Percentiles rank a stretch among this genome's conserved stretches.
Conservation (phyloP, 2,329 filamentous ascomycete genomes). For the Trichoderma semiorbis region DNA sequence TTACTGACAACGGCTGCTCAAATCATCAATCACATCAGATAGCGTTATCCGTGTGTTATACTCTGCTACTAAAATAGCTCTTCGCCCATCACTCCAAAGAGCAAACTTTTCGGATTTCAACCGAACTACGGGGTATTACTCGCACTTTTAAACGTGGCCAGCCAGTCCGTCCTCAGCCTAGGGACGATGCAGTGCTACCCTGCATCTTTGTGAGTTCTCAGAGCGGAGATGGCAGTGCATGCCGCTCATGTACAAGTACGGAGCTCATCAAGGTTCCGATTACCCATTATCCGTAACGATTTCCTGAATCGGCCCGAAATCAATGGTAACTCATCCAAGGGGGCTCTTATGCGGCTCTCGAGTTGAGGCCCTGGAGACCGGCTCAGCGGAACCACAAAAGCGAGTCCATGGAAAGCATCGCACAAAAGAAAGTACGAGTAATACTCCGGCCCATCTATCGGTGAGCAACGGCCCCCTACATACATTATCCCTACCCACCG, state of each 20-base stretch:
- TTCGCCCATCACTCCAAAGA: background rate
- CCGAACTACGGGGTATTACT: background rate
- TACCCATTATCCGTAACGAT: background rate
- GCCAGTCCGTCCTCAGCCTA: background rate
- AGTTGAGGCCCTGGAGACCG: background rate
- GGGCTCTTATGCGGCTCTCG: background rate
- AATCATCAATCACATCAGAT: background rate
- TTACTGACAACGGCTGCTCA: background rate
- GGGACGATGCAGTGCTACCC: background rate
- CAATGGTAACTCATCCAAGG: background rate
- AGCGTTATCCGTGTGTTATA: background rate
- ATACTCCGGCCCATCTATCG: background rate
- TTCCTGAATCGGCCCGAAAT: background rate
- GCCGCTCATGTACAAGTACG: background rate
- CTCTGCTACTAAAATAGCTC: background rate
- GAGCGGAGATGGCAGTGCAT: background rate
- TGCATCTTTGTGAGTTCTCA: background rate
- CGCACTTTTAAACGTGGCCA: background rate
- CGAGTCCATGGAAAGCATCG: background rate
- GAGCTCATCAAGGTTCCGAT: background rate
- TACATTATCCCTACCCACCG: background rate
- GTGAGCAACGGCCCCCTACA: conserved; percentile 1
- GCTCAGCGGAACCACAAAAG: background rate
- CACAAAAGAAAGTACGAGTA: background rate
- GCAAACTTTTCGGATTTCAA: background rate